Conservation (phyloP, 768 basidiomycete species). For the Auriscalpium vulgare region DNA sequence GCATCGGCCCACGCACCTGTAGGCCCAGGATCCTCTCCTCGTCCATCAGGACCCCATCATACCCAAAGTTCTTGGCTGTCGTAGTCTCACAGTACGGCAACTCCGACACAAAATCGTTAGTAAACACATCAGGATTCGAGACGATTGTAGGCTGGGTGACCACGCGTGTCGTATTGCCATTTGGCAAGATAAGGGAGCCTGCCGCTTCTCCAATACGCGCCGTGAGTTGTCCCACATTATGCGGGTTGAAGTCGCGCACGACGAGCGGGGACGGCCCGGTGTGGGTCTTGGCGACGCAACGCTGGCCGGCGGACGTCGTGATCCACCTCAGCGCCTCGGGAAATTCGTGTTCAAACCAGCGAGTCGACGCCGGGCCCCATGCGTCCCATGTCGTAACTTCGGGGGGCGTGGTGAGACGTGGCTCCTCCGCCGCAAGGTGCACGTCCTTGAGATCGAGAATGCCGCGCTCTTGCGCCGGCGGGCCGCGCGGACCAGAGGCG, state of each 20-base stretch:
- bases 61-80: constrained; percentile 9
- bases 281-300: constrained; percentile 14
- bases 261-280: constrained; percentile 3
- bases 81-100: constrained; percentile 20
- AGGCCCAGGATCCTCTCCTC: constrained; percentile 24
- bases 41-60: constrained; percentile 21
- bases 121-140: constrained; percentile 9
- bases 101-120: constrained; percentile 11
- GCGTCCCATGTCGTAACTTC: constrained; percentile 9
- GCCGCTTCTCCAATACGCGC: background rate
- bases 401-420: background rate
- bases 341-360: constrained; percentile 19
- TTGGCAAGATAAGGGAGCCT: background rate
- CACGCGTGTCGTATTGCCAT: constrained; percentile 1
- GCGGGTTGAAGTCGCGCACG: constrained; percentile 20
- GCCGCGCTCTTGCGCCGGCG: background rate
- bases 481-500: background rate
- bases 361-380: constrained; percentile 19
- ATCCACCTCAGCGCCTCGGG: constrained; percentile 20
- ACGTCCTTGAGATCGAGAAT: background rate
- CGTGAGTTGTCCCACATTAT: background rate
- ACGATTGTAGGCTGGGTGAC: constrained; percentile 1
- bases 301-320: constrained; percentile 25
- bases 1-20: constrained; percentile 11
- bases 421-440: background rate